Conservation (phyloP, 1,284 basidiomycete species). For the Wallemia mellicola region DNA sequence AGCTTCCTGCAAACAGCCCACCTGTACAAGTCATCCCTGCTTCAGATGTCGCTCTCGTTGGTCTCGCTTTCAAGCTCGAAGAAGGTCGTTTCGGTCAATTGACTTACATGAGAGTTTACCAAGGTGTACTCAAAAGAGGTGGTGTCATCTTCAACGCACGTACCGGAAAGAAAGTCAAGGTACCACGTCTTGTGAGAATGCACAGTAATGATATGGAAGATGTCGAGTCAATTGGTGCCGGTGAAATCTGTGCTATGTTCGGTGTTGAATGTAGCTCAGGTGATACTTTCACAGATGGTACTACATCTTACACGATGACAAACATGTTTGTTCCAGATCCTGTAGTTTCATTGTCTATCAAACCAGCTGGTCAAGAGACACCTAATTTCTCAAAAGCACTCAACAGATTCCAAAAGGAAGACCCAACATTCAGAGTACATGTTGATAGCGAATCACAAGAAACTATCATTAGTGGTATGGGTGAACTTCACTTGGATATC, state of each 20-base stretch:
- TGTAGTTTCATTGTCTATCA: slow-evolving; percentile 83
- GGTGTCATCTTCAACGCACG: slow-evolving; percentile 70
- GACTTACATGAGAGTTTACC: slow-evolving; percentile 98
- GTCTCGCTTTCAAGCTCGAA: slow-evolving; percentile 92
- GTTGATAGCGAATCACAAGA: slow-evolving; percentile 82
- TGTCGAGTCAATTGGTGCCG: slow-evolving; percentile 76
- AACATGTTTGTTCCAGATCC: slow-evolving; percentile 98
- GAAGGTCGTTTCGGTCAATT: slow-evolving; percentile 92
- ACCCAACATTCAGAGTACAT: slow-evolving; percentile 94
- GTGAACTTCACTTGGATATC: slow-evolving; percentile 92
- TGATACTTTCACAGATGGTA: slow-evolving; percentile 89
- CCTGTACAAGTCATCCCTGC: slow-evolving; percentile 48
- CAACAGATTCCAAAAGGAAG: slow-evolving; percentile 95
- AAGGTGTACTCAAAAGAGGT: slow-evolving; percentile 65
- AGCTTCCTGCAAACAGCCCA: slow-evolving; percentile 31
- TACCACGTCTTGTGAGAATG: slow-evolving; percentile 91
- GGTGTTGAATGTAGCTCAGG: slow-evolving; percentile 96
- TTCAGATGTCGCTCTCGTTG: slow-evolving; percentile 59
- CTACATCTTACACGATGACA: slow-evolving; percentile 65
- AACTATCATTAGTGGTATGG: slow-evolving; percentile 99
- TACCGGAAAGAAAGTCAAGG: slow-evolving; percentile 91
- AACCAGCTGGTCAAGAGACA: slow-evolving; percentile 67
- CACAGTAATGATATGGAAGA: slow-evolving; percentile 99
- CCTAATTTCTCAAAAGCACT: slow-evolving; percentile 89
- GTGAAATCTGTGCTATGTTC: slow-evolving; percentile 98